A percentile compares a stretch with the other conserved stretches of the same genome.
These are phyloP conservation scores for Ophiostoma montium DNA, from an alignment of 2,329 filamentous ascomycete species.

Conservation along the genomic window DNA sequence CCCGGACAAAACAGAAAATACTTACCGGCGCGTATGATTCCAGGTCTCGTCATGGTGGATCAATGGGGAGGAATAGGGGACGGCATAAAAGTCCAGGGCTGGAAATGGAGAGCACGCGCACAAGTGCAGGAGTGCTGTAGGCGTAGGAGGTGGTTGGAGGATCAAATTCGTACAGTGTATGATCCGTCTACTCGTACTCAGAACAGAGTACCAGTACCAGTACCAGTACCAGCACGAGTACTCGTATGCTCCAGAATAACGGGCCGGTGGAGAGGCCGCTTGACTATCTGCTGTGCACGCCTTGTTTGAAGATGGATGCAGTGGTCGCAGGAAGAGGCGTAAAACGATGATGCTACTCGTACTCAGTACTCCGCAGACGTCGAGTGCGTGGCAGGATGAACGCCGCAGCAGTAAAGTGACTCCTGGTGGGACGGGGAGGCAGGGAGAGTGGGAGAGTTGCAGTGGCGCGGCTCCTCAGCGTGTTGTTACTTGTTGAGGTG, in stretches of 20 bases:
- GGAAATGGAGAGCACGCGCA: neutral
- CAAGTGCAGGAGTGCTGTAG: neutral
- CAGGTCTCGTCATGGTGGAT: constrained; percentile 42
- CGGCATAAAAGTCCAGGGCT: constrained; percentile 16
- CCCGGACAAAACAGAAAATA: constrained; percentile 11
- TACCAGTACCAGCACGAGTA: too few relatives aligned
- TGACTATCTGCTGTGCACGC: too few relatives aligned
- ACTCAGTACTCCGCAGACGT: neutral
- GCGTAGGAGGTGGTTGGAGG: constrained; percentile 3
- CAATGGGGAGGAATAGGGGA: constrained; percentile 17
- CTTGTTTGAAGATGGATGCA: too few relatives aligned
- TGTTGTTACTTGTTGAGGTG: neutral
- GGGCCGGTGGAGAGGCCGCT: constrained; percentile 2
- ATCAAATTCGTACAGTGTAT: neutral
- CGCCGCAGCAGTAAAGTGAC: neutral
- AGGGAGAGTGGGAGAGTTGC: too few relatives aligned
- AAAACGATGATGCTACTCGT: neutral
- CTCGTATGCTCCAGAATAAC: constrained; percentile 8
- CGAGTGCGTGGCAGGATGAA: neutral
- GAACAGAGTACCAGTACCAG: too few relatives aligned
- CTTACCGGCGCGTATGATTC: constrained; percentile 47
- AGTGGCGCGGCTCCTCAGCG: neutral
- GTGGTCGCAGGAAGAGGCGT: too few relatives aligned
- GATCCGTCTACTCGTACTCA: too few relatives aligned
- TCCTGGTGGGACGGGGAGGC: neutral